These are phyloP conservation scores for Taiozyma sp. DNA, from an alignment of 1,139 yeast species.

Conservation along the genomic window DNA sequence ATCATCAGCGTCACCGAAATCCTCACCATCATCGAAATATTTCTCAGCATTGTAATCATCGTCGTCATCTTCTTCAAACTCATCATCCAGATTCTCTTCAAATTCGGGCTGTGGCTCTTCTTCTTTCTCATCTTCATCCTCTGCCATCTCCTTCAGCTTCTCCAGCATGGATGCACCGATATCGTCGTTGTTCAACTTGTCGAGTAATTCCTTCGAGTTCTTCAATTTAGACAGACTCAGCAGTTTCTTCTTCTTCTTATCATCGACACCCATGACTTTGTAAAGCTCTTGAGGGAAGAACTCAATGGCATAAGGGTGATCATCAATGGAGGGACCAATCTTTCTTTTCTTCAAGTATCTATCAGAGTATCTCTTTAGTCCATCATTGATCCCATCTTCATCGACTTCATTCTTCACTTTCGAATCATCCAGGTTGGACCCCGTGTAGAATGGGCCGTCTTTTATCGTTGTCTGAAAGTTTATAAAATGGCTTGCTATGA, in stretches of 20 bases:
- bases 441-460: slow-evolving; percentile 78
- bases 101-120: slow-evolving; percentile 50
- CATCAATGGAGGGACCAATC: slow-evolving; percentile 73
- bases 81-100: slow-evolving; percentile 73
- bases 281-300: slow-evolving; percentile 81
- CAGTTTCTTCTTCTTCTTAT: slow-evolving; percentile 46
- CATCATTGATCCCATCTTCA: slow-evolving; percentile 45
- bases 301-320: slow-evolving; percentile 69
- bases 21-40: slow-evolving; percentile 57
- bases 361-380: slow-evolving; percentile 71
- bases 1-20: slow-evolving; percentile 44
- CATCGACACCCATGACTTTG: slow-evolving; percentile 64
- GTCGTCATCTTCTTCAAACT: slow-evolving; percentile 67
- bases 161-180: slow-evolving; percentile 44
- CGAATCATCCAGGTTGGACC: slow-evolving; percentile 33
- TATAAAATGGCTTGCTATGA: slow-evolving; percentile 60
- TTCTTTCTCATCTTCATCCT: slow-evolving; percentile 43
- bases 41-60: slow-evolving; percentile 73
- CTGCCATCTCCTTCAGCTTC: slow-evolving; percentile 55
- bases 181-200: slow-evolving; percentile 29
- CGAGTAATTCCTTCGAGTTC: slow-evolving; percentile 23
- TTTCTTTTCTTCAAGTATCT: slow-evolving; percentile 65
- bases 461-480: slow-evolving; percentile 51
- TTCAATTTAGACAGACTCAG: slow-evolving; percentile 45
- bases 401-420: slow-evolving; percentile 18